Evolutionary conservation across 495 filamentous ascomycete genomes (phyloP), one percentile per base, ranked within the genome.

Genomic region (Hyaloscypha hepaticicola): DNA sequence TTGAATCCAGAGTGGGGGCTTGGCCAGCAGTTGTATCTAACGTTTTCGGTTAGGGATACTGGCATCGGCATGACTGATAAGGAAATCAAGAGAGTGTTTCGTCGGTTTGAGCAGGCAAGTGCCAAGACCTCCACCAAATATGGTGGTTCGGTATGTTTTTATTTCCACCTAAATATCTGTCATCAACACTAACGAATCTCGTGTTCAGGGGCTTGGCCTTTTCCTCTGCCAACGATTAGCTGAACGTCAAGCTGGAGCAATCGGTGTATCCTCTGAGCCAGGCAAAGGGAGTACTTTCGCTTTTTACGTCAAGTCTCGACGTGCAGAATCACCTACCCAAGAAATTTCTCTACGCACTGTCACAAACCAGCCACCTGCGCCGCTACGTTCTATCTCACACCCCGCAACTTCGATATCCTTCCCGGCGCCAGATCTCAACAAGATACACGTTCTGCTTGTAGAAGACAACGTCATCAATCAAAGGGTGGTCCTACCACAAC

Each of bases 231-330:
- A 88, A 28, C 84, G 87, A 57, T 77, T 96, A 11, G 90, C 88
- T 24, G 90, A 94, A 68, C 72, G 93, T 16, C 90, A 93, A 76
- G 90, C 89, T 25, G 91, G 91, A 8, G 88, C 91, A 62, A 92
- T 95, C 51, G 90, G 90, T 3, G 90, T 94, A 1, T 79, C 82
- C 24, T 91, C 90, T 5, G 78, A 85, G 65, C 80, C 85, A 60
- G 89, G 87, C 11, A 74, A 85, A 50, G 91, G 91, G 24, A 92
- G 89, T 71, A 92, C 89, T 0, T 96, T 96, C 75, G 89, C 87
- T 12, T 96, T 96, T 73, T 93, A 92, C 72, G 73, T 83, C 67
- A 78, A 79, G 58, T 77, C 77, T 55, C 77, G 81, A 2, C 45
- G 62, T 26, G 62, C 66, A 31, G 48, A 64, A 6, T 53, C 9